A percentile compares a stretch with the other conserved stretches of the same genome.
phyloP scores from a whole-genome alignment of 2,329 filamentous ascomycete species.

The Colletotrichum tabaci region DNA sequence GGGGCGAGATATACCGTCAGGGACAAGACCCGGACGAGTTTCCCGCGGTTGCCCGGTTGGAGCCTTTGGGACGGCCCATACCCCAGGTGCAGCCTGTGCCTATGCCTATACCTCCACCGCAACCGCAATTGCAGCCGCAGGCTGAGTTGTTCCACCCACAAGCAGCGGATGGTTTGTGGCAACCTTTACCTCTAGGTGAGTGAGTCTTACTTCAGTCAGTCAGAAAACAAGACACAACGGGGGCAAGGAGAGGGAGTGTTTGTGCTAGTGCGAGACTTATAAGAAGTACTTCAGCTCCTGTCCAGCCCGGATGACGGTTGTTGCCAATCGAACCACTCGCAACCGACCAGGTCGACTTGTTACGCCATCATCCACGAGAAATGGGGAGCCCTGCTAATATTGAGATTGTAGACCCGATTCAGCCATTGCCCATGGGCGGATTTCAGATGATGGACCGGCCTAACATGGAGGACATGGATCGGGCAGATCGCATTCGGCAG shows the following conservation, averaged over 20 bases:
- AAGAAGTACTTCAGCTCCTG: neutral
- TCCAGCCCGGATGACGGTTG: neutral
- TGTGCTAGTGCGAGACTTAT: neutral
- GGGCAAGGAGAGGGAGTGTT: neutral
- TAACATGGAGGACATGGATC: neutral
- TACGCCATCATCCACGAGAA: neutral
- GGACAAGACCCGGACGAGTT: conserved; percentile 1
- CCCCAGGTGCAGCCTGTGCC: neutral
- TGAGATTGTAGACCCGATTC: neutral
- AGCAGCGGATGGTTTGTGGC: neutral
- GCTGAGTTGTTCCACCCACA: conserved; percentile 5
- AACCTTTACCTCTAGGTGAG: conserved; percentile 13
- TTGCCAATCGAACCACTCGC: neutral
- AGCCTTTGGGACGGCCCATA: neutral
- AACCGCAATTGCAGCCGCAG: neutral
- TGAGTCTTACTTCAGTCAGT: conserved; percentile 9
- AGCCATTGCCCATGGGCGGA: neutral
- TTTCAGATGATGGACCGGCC: neutral
- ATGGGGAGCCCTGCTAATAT: neutral
- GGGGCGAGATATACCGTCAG: conserved; percentile 25
- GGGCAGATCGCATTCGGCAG: neutral
- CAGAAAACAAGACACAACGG: too few species aligned
- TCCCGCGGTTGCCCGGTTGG: neutral
- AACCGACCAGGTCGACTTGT: neutral
- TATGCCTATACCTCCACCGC: neutral